Evolutionary conservation across 805 yeast genomes (phyloP), one percentile per base, ranked within the genome.

Genomic region (Yarrowia sp.): DNA sequence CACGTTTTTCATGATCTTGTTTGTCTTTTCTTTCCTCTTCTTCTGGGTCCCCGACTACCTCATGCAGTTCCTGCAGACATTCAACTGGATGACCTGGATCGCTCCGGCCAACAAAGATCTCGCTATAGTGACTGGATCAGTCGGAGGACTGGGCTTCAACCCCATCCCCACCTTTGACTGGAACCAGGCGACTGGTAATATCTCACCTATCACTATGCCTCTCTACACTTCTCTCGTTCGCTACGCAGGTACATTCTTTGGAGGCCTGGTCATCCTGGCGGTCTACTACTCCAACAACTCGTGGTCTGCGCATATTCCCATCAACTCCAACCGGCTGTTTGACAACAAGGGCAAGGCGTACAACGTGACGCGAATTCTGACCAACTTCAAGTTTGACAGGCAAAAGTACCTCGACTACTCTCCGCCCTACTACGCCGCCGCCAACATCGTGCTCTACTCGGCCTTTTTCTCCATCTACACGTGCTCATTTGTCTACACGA

Each of bases 371-470:
- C 72, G 79, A 62, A 78, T 86, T 19, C 71, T 86, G 49, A 58
- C 62, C 16, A 52, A 68, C 19, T 67, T 66, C 38, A 41, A 30
- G 1, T 79, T 87, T 66, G 78, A 82, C 70, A 73, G 75, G 59
- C 74, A 73, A 12, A 83, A 77, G 7, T 87, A 86, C 73, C 73
- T 81, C 69, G 73, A 75, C 7, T 87, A 87, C 74, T 86, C 90
- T 0, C 88, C 89, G 8, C 90, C 91, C 9, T 86, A 81, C 73
- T 85, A 84, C 70, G 71, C 84, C 35, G 89, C 90, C 8, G 89
- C 67, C 22, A 59, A 63, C 52, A 35, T 69, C 62, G 67, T 69
- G 10, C 71, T 79, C 17, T 85, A 85, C 70, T 88, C 89, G 22
- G 82, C 85, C 0, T 80, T 77, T 70, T 84, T 84, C 72, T 81